Base-by-base conservation (phyloP, 2,329 filamentous ascomycete species). In the Xylariaceae sp. region DNA sequence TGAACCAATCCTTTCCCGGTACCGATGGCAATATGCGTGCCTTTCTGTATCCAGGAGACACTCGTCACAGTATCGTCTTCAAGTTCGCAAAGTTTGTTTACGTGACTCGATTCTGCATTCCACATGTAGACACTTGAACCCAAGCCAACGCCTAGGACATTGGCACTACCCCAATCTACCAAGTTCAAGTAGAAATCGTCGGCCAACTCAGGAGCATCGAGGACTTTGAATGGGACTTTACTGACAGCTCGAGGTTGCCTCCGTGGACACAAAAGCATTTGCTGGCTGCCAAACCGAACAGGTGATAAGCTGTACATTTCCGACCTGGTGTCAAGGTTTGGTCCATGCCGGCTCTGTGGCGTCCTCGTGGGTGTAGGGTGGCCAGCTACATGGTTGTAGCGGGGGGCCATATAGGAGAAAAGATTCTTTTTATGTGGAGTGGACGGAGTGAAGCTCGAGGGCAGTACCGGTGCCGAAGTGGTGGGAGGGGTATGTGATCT, bases 111-210 rank as follows among this genome's bases (percentile, higher is more conserved):
- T 66, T 91, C 86, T 3, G 92, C 94, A 72, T 97, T 96, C 94
- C 94, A 99, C 86, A 97, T 94, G 72, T 97, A 99, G 4, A 99
- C 94, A 66, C 90, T 95, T 15, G 89, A 90, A 15, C 92, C 92
- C 30, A 99, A 78, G 0, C 94, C 94, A 49, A 99, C 94, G 5
- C 93, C 94, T 9, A 99, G 81, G 7, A 96, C 88, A 73, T 97
- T 96, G 66, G 89, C 92, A 68, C 90, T 95, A 49, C 94, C 94
- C 94, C 94, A 99, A 71, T 99, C 94, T 2, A 99, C 93, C 30
- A 99, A 78, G 69, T 99, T 99, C 41, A 99, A 80, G 69, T 99
- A 99, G 74, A 97, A 99, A 72, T 99, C 94, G 70, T 99, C 94
- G 34, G 93, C 92, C 51, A 99, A 78, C 72, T 97, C 94, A 1